phyloP scores from a whole-genome alignment of 1,284 basidiomycete genomes.

The Austroboletus niveus region DNA sequence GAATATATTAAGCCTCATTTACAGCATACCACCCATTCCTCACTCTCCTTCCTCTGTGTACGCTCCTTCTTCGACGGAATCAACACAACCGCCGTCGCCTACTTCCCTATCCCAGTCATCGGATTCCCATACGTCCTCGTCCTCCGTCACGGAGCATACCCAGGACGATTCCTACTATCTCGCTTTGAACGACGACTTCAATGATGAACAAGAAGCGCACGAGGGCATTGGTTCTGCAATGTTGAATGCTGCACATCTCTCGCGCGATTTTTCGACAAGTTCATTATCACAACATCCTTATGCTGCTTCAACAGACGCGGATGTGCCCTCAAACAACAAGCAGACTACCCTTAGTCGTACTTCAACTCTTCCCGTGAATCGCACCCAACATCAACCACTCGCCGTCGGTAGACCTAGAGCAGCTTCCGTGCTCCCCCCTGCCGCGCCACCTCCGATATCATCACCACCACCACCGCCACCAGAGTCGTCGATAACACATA shows the following conservation, averaged over 20 bases:
- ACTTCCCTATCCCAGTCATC: slow-evolving; percentile 54
- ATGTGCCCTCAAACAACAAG: slow-evolving; percentile 14
- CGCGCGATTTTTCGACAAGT: slow-evolving; percentile 31
- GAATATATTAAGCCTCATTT: slow-evolving; percentile 83
- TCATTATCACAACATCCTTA: slow-evolving; percentile 40
- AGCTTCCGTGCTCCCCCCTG: slow-evolving; percentile 60
- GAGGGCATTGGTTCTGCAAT: slow-evolving; percentile 49
- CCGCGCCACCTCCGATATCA: slow-evolving; percentile 59
- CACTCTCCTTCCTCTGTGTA: slow-evolving; percentile 58
- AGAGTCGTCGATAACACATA: slow-evolving; percentile 30
- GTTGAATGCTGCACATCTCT: slow-evolving; percentile 44
- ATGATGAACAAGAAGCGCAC: slow-evolving; percentile 39
- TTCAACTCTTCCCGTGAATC: slow-evolving; percentile 28
- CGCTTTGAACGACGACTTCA: slow-evolving; percentile 27
- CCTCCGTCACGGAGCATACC: slow-evolving; percentile 37
- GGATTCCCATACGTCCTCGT: slow-evolving; percentile 42
- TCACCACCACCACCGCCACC: slow-evolving; percentile 50
- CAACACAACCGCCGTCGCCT: slow-evolving; percentile 50
- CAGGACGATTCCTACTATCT: slow-evolving; percentile 33
- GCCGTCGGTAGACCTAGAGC: slow-evolving; percentile 46
- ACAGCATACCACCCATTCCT: slow-evolving; percentile 73
- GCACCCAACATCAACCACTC: slow-evolving; percentile 28
- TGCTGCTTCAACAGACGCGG: slow-evolving; percentile 38
- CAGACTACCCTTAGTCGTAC: slow-evolving; percentile 27
- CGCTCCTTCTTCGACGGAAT: slow-evolving; percentile 49